Percentiles rank a stretch among this genome's conserved stretches.
Conservation (phyloP, 2,329 filamentous ascomycete species). For the Lachnellula hyalina region DNA sequence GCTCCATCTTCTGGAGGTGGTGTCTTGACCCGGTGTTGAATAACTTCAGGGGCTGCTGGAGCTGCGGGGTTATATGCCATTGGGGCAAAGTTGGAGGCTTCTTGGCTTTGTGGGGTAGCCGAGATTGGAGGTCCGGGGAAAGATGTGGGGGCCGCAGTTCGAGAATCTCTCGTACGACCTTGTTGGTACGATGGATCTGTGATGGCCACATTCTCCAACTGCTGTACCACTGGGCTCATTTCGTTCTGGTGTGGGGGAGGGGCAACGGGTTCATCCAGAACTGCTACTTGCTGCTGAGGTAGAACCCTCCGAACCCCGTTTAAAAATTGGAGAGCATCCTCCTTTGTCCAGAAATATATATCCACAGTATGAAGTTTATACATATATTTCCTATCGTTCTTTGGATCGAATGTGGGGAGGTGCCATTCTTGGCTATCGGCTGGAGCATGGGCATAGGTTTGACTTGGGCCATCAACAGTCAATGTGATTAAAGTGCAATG, state of each 20-base stretch:
- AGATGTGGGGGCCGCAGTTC: conserved; percentile 16
- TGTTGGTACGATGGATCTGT: conserved; percentile 47
- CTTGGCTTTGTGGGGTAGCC: conserved; percentile 31
- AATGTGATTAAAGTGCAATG: conserved; percentile 68
- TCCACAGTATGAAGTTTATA: conserved; percentile 72
- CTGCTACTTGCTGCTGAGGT: conserved; percentile 53
- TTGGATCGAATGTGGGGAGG: conserved; percentile 65
- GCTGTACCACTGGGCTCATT: conserved; percentile 67
- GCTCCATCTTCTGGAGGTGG: conserved; percentile 65
- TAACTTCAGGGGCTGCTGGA: conserved; percentile 65
- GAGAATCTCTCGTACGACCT: conserved; percentile 25
- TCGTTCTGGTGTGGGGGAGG: conserved; percentile 41
- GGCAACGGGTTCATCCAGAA: conserved; percentile 58
- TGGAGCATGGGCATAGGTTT: conserved; percentile 20
- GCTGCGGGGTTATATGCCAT: conserved; percentile 77
- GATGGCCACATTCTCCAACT: conserved; percentile 67
- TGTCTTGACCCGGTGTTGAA: conserved; percentile 72
- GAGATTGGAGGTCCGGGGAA: conserved; percentile 31
- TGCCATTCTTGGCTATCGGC: conserved; percentile 61
- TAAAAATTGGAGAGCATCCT: conserved; percentile 66
- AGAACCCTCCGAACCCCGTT: conserved; percentile 62
- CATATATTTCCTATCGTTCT: conserved; percentile 72
- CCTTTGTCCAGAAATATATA: conserved; percentile 73
- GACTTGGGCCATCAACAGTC: conserved; percentile 46
- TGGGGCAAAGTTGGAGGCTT: conserved; percentile 49